phyloP scores from a whole-genome alignment of 805 yeast species.

The Cyberlindnera maclurae region DNA sequence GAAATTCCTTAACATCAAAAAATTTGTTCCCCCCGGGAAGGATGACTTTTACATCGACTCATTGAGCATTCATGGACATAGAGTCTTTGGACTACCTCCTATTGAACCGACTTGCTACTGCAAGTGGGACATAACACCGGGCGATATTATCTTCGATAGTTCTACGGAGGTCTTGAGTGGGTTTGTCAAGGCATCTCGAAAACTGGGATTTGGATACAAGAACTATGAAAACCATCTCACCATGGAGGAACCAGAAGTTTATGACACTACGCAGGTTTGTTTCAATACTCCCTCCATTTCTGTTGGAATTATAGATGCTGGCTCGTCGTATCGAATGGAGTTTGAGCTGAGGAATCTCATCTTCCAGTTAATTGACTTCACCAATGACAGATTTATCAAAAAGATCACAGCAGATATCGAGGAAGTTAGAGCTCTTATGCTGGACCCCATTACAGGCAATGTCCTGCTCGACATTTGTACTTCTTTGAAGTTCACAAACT shows the following conservation, averaged over 20 bases:
- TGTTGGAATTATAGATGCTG: conserved; percentile 33
- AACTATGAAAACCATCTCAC: conserved; percentile 75
- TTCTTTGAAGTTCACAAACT: conserved; percentile 51
- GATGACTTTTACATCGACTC: conserved; percentile 49
- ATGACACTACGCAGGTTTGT: conserved; percentile 64
- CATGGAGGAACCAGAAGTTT: conserved; percentile 44
- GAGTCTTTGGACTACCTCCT: conserved; percentile 92
- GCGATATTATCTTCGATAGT: conserved; percentile 48
- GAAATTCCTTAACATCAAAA: conserved; percentile 10
- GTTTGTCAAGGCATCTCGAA: conserved; percentile 34
- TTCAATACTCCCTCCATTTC: conserved; percentile 44
- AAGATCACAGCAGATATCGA: conserved; percentile 47
- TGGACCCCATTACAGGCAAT: conserved; percentile 16
- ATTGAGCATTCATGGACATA: conserved; percentile 69
- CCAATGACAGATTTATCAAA: conserved; percentile 57
- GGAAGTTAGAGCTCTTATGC: conserved; percentile 29
- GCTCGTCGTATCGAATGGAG: conserved; percentile 18
- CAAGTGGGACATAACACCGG: conserved; percentile 80
- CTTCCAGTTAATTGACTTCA: conserved; percentile 57
- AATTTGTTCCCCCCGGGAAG: conserved; percentile 6
- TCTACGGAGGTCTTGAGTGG: conserved; percentile 38
- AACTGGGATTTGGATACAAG: conserved; percentile 53
- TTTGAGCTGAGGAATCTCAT: conserved; percentile 23
- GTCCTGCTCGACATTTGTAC: conserved; percentile 43
- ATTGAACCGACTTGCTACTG: conserved; percentile 81